Base-by-base conservation (phyloP, 2,329 filamentous ascomycete species). In the Aschersonia sp. region DNA sequence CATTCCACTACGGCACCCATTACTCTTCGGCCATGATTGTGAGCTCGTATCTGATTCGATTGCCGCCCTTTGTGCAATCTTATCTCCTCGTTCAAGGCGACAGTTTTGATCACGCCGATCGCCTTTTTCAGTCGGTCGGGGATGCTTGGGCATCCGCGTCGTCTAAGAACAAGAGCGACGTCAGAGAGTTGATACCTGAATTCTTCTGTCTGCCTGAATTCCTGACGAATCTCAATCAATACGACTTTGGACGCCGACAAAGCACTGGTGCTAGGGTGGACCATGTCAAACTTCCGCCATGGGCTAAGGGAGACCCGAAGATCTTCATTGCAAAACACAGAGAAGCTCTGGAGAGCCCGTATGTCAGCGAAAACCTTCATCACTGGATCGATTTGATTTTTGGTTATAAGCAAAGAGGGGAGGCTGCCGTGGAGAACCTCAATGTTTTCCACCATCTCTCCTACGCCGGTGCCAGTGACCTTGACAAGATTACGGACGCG, bases 1-100 rank as follows among this genome's bases (percentile, higher is more conserved):
- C 92, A 0, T 98, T 96, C 61, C 92, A 98, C 61, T 98, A 97
- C 56, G 92, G 92, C 20, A 98, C 94, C 0, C 94, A 98, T 62
- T 98, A 98, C 63, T 97, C 92, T 1, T 97, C 92, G 2, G 92
- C 92, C 5, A 98, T 97, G 92, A 96, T 95, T 50, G 92, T 98
- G 5, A 89, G 89, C 9, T 96, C 89, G 0, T 98, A 96, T 58
- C 75, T 98, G 41, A 96, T 98, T 57, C 84, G 92, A 20, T 73
- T 98, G 12, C 91, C 95, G 46, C 92, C 92, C 0, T 98, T 97
- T 61, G 91, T 96, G 30, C 88, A 97, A 56, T 95, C 92, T 0
- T 97, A 94, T 59, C 78, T 97, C 28, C 71, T 97, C 6, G 76
- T 98, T 2, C 92, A 98, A 63, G 92, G 92, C n/a, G 91, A 91